Percentiles rank a stretch among this genome's conserved stretches.
Evolutionary conservation across 1,139 yeast genomes (phyloP).

Genomic region (Kazachstania sp.): DNA sequence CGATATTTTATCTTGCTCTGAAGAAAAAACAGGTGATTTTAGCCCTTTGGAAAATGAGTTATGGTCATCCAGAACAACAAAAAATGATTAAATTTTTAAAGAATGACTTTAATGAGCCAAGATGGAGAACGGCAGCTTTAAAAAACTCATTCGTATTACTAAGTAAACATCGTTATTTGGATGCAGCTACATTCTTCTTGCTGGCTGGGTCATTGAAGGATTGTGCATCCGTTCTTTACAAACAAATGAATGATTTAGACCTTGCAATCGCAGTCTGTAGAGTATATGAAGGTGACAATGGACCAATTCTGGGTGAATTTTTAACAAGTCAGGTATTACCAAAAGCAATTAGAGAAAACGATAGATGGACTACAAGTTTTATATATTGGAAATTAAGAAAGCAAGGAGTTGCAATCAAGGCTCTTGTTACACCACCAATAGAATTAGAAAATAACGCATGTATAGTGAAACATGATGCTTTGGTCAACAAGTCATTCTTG

Average conservation of each 20-base stretch:
- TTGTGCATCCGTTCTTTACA: slow-evolving; percentile 63
- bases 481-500: slow-evolving; percentile 40
- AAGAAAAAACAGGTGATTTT: slow-evolving; percentile 65
- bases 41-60: slow-evolving; percentile 76
- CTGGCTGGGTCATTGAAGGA: slow-evolving; percentile 73
- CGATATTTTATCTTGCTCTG: slow-evolving; percentile 71
- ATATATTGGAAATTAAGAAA: slow-evolving; percentile 59
- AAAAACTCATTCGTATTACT: slow-evolving; percentile 88
- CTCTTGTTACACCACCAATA: slow-evolving; percentile 51
- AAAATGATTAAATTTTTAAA: slow-evolving; percentile 70
- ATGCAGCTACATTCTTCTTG: slow-evolving; percentile 85
- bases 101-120: slow-evolving; percentile 61
- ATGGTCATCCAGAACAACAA: slow-evolving; percentile 69
- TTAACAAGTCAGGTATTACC: slow-evolving; percentile 50
- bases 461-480: slow-evolving; percentile 18
- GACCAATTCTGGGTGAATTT: slow-evolving; percentile 43
- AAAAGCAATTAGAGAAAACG: slow-evolving; percentile 50
- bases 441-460: slow-evolving; percentile 29
- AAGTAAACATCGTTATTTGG: slow-evolving; percentile 77
- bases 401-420: slow-evolving; percentile 51
- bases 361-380: slow-evolving; percentile 81
- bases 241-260: slow-evolving; percentile 55
- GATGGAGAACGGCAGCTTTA: slow-evolving; percentile 84
- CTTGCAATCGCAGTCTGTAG: slow-evolving; percentile 78
- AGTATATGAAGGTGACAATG: slow-evolving; percentile 53